Percentiles rank a stretch among this genome's conserved stretches.
These are phyloP conservation scores for Exophiala spinifera DNA, from an alignment of 2,329 filamentous ascomycete genomes.

Conservation along the genomic window DNA sequence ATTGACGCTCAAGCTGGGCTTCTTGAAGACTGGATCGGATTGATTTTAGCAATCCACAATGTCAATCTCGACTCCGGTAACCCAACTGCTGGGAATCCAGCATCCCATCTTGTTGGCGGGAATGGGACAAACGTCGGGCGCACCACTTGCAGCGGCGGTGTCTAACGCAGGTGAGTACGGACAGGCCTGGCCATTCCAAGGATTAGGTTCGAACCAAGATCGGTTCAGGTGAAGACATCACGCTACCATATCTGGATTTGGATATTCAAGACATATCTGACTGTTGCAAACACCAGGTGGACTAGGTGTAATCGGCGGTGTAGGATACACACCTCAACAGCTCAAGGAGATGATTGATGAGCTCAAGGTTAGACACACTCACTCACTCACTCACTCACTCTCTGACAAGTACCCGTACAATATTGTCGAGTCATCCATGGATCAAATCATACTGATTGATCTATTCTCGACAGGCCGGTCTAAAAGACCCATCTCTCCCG, in stretches of 20 bases:
- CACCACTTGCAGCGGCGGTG: constrained; percentile 29
- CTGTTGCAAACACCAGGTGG: constrained; percentile 17
- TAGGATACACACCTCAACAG: constrained; percentile 59
- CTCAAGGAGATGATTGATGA: constrained; percentile 64
- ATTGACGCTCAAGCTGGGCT: no score
- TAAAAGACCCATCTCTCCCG: constrained; percentile 60
- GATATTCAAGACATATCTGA: no score
- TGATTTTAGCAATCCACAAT: constrained; percentile 11
- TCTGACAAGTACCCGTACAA: no score
- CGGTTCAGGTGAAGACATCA: no score
- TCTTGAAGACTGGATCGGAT: no score
- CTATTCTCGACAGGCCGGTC: constrained; percentile 50
- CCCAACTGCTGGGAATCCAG: constrained; percentile 27
- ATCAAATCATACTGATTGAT: background rate
- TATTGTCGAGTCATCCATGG: no score
- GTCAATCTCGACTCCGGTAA: constrained; percentile 26
- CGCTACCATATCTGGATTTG: no score
- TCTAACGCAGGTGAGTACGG: constrained; percentile 27
- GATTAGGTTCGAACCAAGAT: no score
- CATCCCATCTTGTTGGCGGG: constrained; percentile 30
- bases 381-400: no score
- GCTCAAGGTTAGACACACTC: constrained; percentile 16
- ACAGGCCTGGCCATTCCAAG: no score
- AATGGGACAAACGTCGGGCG: constrained; percentile 27
- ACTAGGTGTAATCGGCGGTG: constrained; percentile 30